A percentile compares a stretch with the other conserved stretches of the same genome.
phyloP scores from a whole-genome alignment of 306 rosid species.

The Fragaria ananassa region DNA sequence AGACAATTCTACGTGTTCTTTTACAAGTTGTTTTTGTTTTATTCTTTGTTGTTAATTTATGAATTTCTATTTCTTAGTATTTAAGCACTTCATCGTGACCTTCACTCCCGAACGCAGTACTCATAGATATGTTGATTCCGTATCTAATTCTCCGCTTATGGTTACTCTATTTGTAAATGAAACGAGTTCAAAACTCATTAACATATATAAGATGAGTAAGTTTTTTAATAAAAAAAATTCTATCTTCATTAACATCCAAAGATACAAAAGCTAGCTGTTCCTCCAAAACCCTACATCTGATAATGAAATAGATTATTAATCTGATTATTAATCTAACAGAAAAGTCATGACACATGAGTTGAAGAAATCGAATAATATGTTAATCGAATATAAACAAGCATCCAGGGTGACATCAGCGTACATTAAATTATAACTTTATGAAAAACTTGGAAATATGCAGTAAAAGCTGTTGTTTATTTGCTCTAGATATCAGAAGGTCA shows the following conservation, averaged over 20 bases:
- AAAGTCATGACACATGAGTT: neutral
- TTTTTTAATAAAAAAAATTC: too few relatives aligned
- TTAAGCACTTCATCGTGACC: constrained; percentile 3
- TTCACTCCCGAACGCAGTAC: neutral
- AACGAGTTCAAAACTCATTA: too few relatives aligned
- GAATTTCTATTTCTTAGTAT: neutral
- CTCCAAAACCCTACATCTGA: neutral
- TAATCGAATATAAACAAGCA: neutral
- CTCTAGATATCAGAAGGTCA: neutral
- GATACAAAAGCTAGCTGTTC: neutral
- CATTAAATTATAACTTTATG: neutral
- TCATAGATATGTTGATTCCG: neutral
- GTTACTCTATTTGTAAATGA: too few relatives aligned
- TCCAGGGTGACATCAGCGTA: neutral
- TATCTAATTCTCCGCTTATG: too few relatives aligned
- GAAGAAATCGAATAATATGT: neutral
- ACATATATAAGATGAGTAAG: too few relatives aligned
- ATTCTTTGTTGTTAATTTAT: neutral
- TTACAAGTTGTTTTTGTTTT: neutral
- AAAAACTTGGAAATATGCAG: neutral
- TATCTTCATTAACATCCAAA: neutral
- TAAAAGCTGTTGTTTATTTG: neutral
- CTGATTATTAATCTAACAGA: too few relatives aligned
- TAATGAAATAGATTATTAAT: neutral
- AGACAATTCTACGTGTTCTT: neutral